Conservation (phyloP, 208 protist genomes). For the Trypanosoma mega region DNA sequence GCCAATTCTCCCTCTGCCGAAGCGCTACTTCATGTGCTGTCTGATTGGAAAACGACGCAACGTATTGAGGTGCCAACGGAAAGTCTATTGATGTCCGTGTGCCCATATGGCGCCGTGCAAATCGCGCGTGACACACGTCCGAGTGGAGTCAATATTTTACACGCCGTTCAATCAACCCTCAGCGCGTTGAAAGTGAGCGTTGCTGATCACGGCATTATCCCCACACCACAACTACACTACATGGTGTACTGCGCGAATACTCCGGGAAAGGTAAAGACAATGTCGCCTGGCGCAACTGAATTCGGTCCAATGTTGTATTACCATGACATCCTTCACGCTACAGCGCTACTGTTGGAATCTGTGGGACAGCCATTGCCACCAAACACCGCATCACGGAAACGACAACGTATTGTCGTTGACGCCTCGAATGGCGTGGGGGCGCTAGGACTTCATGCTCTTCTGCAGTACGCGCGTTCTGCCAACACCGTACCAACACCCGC, state of each 20-base stretch:
- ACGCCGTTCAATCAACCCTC: constrained; percentile 27
- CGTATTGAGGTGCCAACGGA: background rate
- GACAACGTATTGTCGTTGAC: constrained; percentile 75
- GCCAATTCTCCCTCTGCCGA: constrained; percentile 55
- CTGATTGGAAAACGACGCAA: constrained; percentile 28
- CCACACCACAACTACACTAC: constrained; percentile 82
- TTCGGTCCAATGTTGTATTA: constrained; percentile 30
- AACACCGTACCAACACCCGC: no score
- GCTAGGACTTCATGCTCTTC: constrained; percentile 38
- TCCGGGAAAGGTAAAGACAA: constrained; percentile 2
- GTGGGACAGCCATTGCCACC: background rate
- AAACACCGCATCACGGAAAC: background rate
- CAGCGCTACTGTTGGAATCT: constrained; percentile 28
- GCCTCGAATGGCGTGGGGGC: constrained; percentile 89
- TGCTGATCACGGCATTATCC: constrained; percentile 31
- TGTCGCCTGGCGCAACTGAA: constrained; percentile 5
- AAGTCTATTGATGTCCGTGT: constrained; percentile 11
- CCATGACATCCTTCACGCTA: constrained; percentile 31
- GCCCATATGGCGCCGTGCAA: constrained; percentile 28
- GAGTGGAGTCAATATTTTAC: constrained; percentile 41
- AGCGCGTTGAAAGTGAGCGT: constrained; percentile 16
- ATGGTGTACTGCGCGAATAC: constrained; percentile 33
- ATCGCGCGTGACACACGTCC: constrained; percentile 63
- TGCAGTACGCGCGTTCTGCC: no score
- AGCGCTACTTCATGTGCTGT: constrained; percentile 44